Evolutionary conservation across 257 asterid genomes (phyloP).

Genomic region (Solanum boliviense): DNA sequence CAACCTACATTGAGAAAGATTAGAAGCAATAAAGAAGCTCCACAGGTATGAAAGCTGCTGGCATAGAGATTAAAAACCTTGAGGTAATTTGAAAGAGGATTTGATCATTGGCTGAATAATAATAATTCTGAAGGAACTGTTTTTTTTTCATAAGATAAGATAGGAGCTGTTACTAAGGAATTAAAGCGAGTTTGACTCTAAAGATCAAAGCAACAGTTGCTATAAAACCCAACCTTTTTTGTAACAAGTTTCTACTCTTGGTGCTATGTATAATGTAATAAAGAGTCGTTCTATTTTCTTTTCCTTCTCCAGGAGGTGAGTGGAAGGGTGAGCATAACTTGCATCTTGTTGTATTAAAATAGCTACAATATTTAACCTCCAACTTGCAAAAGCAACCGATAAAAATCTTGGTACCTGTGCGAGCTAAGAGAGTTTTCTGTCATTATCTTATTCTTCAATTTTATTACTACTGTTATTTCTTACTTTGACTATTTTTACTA

Average conservation of each 20-base stretch:
- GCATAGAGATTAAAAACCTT: neutral
- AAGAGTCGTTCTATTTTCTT: neutral
- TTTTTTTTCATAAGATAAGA: neutral
- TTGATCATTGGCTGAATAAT: neutral
- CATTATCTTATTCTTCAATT: neutral
- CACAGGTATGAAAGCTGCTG: neutral
- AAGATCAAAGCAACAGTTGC: neutral
- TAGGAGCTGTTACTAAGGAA: neutral
- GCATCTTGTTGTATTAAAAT: neutral
- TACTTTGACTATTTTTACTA: neutral
- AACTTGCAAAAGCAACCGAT: neutral
- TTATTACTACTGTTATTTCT: neutral
- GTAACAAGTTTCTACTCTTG: neutral
- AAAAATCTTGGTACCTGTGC: neutral
- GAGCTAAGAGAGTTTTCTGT: neutral
- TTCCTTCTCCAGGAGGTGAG: neutral
- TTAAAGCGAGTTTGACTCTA: neutral
- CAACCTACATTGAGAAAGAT: constrained; percentile 33
- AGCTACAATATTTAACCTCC: neutral
- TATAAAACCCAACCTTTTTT: neutral
- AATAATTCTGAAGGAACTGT: neutral
- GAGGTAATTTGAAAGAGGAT: neutral
- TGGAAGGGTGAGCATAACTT: neutral
- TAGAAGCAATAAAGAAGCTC: neutral
- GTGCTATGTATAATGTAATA: neutral